Evolutionary conservation across 768 basidiomycete genomes (phyloP), one percentile per base, ranked within the genome.

Genomic region (Amanita pseudoporphyria): DNA sequence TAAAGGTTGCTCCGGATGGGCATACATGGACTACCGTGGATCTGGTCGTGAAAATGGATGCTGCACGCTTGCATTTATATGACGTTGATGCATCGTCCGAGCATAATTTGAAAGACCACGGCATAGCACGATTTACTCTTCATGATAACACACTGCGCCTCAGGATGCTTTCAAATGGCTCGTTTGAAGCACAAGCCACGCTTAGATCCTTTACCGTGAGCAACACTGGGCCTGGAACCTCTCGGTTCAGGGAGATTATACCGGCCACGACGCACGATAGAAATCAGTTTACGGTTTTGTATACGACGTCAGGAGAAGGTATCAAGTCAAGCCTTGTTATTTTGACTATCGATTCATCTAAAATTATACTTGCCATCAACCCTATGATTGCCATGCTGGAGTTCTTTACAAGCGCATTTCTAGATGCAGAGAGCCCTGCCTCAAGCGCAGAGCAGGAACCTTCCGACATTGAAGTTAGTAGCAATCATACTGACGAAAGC

Each of bases 281-380:
- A 45, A 93, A 94, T 52, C 91, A 96, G 59, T 85, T 98, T 61
- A 96, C 95, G 89, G 61, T 96, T 14, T 76, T 96, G 28, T 97
- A 88, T 64, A 88, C 88, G 2, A 77, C 77, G 55, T 74, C 90
- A 9, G 82, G 84, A 13, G 81, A 80, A 1, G 37, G 61, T 7
- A 68, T 73, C 45, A 61, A 67, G 18, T 71, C 81, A 32, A 72
- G 87, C 3, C 71, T 91, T n/a, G 84, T 82, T 5, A 76, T 98
- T 49, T 69, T 95, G 30, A 91, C 89, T 1, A 72, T 99, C 24
- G 96, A 99, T 59, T 91, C 90, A 18, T 96, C 96, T 5, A 80
- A 85, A 60, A 73, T 98, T 57, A 87, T 98, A 51, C 88, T 99
- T 58, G 84, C 95, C 1, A 72, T 95, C 16, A 91, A 97, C 53